These are phyloP conservation scores for Aspergillus sp. DNA, from an alignment of 2,329 filamentous ascomycete species.

Conservation along the genomic window DNA sequence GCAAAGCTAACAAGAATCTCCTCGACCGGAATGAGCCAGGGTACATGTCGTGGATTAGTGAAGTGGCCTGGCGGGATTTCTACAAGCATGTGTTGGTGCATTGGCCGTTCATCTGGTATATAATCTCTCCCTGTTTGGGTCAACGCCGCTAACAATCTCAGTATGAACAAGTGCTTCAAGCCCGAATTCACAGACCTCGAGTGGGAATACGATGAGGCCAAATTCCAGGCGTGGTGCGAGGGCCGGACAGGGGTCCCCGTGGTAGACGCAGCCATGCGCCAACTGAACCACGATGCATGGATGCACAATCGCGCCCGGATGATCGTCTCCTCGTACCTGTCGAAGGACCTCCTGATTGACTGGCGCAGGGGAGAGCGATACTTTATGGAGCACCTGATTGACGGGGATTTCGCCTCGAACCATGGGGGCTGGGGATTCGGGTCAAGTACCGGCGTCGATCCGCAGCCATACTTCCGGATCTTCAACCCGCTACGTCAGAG, in stretches of 20 bases:
- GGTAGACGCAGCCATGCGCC: constrained; percentile 83
- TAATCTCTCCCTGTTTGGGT: background rate
- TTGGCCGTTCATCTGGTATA: constrained; percentile 67
- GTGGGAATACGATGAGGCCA: constrained; percentile 71
- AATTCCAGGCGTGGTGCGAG: constrained; percentile 71
- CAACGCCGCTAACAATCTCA: constrained; percentile 7
- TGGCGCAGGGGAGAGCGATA: constrained; percentile 79
- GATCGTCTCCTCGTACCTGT: constrained; percentile 76
- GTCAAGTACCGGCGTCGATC: constrained; percentile 71
- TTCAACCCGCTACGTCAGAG: constrained; percentile 85
- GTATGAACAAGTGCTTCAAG: constrained; percentile 77
- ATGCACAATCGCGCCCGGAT: constrained; percentile 87
- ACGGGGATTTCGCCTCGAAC: constrained; percentile 77
- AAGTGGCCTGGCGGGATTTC: constrained; percentile 84
- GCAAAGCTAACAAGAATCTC: constrained; percentile 58
- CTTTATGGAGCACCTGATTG: constrained; percentile 78
- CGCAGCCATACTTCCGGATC: constrained; percentile 85
- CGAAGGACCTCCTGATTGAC: constrained; percentile 77
- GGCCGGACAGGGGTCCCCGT: constrained; percentile 78
- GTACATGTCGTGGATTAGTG: constrained; percentile 72
- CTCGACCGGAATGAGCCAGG: constrained; percentile 66
- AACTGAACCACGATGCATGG: constrained; percentile 65
- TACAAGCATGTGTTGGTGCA: constrained; percentile 81
- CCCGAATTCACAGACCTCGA: constrained; percentile 77
- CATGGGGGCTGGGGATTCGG: constrained; percentile 68